phyloP scores from a whole-genome alignment of 2,329 filamentous ascomycete genomes.

The Corinectria fuckeliana region DNA sequence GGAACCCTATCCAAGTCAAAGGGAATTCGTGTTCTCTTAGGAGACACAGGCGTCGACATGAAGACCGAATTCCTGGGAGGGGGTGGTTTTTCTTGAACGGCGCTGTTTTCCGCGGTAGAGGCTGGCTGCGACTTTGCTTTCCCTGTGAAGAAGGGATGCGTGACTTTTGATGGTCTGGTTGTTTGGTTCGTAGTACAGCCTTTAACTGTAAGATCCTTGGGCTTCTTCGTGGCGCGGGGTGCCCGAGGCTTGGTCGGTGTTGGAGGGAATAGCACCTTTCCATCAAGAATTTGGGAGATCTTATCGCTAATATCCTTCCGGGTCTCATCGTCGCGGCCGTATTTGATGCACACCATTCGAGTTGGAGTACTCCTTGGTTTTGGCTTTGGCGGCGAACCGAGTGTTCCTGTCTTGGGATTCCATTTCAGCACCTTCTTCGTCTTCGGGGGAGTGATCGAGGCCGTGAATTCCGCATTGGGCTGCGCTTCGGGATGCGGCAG shows the following conservation, averaged over 20 bases:
- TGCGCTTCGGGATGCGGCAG: conserved; percentile 3
- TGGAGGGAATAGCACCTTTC: conserved; percentile 36
- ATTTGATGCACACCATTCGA: conserved; percentile 62
- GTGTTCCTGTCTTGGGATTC: conserved; percentile 66
- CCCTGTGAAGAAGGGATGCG: conserved; percentile 53
- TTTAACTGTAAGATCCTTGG: conserved; percentile 32
- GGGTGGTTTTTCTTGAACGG: conserved; percentile 32
- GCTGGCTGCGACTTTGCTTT: conserved; percentile 42
- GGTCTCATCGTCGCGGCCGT: conserved; percentile 57
- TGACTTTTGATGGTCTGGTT: conserved; percentile 36
- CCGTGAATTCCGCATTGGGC: conserved; percentile 10
- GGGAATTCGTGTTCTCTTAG: conserved; percentile 47
- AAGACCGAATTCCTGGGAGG: conserved; percentile 51
- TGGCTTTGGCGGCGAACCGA: conserved; percentile 65
- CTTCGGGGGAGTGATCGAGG: conserved; percentile 34
- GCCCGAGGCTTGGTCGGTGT: conserved; percentile 37
- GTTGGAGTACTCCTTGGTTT: conserved; percentile 50
- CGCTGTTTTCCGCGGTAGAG: conserved; percentile 23
- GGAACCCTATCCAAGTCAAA: conserved; percentile 44
- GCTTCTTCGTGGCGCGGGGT: conserved; percentile 33
- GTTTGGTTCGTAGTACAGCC: conserved; percentile 16
- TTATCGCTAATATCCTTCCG: conserved; percentile 60
- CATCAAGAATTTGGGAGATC: conserved; percentile 68
- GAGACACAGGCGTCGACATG: conserved; percentile 61
- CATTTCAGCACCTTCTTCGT: conserved; percentile 61